Evolutionary conservation across 306 rosid species (phyloP), one percentile per base, ranked within the genome.

Genomic region (Inga leiocalycina): DNA sequence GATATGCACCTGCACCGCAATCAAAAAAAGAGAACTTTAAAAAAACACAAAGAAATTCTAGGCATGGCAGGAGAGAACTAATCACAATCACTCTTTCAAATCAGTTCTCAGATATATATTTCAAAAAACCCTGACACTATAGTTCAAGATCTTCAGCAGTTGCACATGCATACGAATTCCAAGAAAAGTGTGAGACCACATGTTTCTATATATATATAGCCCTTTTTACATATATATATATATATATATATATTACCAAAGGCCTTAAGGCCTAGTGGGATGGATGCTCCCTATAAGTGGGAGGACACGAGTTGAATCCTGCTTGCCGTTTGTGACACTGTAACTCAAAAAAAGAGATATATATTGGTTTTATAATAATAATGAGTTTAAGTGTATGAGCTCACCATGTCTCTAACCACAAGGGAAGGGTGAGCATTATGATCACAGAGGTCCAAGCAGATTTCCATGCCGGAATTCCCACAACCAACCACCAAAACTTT

Each of bases 401-500:
- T 88, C 69, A 94, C 99, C 88, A 97, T 76, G 57, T 92, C 89
- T 86, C 97, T 91, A 81, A 94, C 98, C 1, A 91, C 97, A 2
- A 97, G 84, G 74, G 92, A 91, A 4, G 99, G 97, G 46, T 27
- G 79, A 80, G 99, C 97, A 86, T 91, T 88, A 76, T 90, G 89
- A 87, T 90, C 85, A 88, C 92, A 92, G 46, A 97, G 97, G 86
- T 97, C 99, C 73, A 94, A 86, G 83, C 97, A 92, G 65, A 97
- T 88, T 85, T 97, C 99, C 99, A 94, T 92, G 66, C 99, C 99
- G 0, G 99, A 97, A 82, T 97, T 97, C 3, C 99, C 99, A 79
- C 97, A 97, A 10, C 99, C 99, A 16, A 97, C 91, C 4, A 97
- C 99, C 91, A 97, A 83, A 80, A 94, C 97, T 34, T 83, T 91